Percentiles rank a stretch among this genome's conserved stretches.
phyloP scores from a whole-genome alignment of 306 rosid genomes.

The Lagenaria siceraria region DNA sequence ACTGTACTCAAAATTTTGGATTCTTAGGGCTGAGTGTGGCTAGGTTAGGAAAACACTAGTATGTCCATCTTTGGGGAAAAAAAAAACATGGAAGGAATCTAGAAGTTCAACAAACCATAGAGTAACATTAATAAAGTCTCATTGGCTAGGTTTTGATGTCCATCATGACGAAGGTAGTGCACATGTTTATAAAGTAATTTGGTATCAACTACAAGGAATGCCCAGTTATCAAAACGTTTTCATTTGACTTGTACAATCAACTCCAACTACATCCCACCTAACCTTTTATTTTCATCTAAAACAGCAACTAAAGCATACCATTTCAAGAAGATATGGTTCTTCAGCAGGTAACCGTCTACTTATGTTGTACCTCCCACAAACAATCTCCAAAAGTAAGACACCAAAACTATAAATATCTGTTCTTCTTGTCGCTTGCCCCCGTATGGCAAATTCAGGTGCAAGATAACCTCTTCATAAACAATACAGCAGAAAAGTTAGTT shows the following conservation, averaged over 20 bases:
- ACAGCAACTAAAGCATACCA: slow-evolving; percentile 28
- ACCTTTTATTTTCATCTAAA: background rate
- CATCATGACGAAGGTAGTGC: background rate
- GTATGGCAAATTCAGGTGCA: slow-evolving; percentile 82
- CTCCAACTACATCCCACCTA: background rate
- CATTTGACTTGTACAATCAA: background rate
- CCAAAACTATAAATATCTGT: slow-evolving; percentile 82
- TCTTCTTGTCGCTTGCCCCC: slow-evolving; percentile 78
- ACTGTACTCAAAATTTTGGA: background rate
- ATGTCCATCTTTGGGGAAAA: background rate
- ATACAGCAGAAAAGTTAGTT: slow-evolving; percentile 5
- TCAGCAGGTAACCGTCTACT: slow-evolving; percentile 44
- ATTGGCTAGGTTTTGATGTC: background rate
- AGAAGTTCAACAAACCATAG: background rate
- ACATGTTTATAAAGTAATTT: background rate
- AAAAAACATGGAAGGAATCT: background rate
- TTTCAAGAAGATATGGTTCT: slow-evolving; percentile 61
- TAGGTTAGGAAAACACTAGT: background rate
- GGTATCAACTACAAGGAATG: background rate
- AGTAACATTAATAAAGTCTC: background rate
- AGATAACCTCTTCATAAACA: slow-evolving; percentile 52
- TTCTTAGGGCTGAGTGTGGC: background rate
- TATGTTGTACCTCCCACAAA: slow-evolving; percentile 67
- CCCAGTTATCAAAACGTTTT: background rate
- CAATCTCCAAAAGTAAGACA: slow-evolving; percentile 59